Evolutionary conservation across 495 filamentous ascomycete genomes (phyloP).

Genomic region (Aspergillus affinis): DNA sequence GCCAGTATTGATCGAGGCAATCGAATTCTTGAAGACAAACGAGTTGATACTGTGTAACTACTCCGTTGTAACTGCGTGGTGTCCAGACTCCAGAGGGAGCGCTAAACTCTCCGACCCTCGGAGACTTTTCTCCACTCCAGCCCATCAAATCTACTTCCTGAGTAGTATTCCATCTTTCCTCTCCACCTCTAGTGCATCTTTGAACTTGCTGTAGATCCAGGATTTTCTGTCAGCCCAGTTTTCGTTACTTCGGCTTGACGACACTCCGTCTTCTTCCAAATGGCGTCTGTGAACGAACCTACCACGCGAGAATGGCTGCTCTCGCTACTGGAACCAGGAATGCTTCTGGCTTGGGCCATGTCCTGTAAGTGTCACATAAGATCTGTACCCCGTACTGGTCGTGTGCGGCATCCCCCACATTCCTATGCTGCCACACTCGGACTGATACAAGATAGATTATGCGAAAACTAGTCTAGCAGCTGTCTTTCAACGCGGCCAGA

Average conservation of each 20-base stretch:
- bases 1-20: neutral
- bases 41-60: too few species aligned
- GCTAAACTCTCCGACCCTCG: neutral
- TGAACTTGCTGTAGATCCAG: neutral
- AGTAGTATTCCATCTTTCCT: neutral
- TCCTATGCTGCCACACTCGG: neutral
- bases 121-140: neutral
- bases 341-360: constrained; percentile 32
- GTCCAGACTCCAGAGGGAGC: too few species aligned
- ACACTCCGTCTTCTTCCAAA: too few species aligned
- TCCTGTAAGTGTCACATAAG: constrained; percentile 28
- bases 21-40: neutral
- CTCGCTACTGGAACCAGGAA: constrained; percentile 31
- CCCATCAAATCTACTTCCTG: too few species aligned
- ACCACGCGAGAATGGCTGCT: constrained; percentile 21
- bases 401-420: neutral
- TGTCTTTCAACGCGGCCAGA: constrained; percentile 34
- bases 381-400: neutral
- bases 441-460: constrained; percentile 28
- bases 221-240: too few species aligned
- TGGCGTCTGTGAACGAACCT: constrained; percentile 10
- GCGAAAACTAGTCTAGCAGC: constrained; percentile 32
- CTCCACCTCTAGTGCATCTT: neutral
- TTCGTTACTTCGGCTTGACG: too few species aligned
- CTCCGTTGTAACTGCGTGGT: too few species aligned